These are phyloP conservation scores for Lentinula sp. DNA, from an alignment of 768 basidiomycete genomes.

Conservation along the genomic window DNA sequence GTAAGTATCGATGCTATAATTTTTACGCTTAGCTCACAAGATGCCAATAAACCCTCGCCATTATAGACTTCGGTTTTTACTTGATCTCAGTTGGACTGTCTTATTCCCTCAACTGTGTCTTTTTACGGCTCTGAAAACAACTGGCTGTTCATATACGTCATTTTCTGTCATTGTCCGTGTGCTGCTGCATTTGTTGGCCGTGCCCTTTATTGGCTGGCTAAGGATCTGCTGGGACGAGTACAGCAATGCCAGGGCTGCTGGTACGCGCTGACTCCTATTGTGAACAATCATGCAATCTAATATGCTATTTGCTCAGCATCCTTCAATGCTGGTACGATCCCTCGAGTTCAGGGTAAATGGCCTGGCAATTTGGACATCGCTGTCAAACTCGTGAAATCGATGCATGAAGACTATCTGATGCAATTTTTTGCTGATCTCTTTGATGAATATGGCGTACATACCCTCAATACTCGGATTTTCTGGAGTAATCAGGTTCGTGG, in stretches of 20 bases:
- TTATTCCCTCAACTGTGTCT: background rate
- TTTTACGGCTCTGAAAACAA: background rate
- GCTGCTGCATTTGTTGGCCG: background rate
- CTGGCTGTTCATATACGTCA: background rate
- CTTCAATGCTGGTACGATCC: slow-evolving; percentile 29
- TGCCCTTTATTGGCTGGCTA: background rate
- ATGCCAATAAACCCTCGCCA: background rate
- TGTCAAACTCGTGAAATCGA: slow-evolving; percentile 23
- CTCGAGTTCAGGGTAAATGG: slow-evolving; percentile 38
- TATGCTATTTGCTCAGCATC: background rate
- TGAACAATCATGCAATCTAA: background rate
- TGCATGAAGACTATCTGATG: slow-evolving; percentile 29
- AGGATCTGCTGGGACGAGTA: background rate
- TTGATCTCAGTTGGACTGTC: background rate
- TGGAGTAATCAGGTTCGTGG: slow-evolving; percentile 36
- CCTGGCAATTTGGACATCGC: slow-evolving; percentile 46
- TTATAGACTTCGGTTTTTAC: background rate
- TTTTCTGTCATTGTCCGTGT: background rate
- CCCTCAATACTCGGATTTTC: slow-evolving; percentile 40
- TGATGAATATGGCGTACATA: slow-evolving; percentile 36
- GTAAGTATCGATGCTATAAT: no score
- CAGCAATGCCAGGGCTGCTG: background rate
- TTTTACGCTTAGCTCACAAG: background rate
- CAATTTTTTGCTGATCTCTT: slow-evolving; percentile 35
- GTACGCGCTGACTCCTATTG: background rate